Base-by-base conservation (phyloP, 371 early-diverging fungal genomes). In the Basidiobolus meristosporus region DNA sequence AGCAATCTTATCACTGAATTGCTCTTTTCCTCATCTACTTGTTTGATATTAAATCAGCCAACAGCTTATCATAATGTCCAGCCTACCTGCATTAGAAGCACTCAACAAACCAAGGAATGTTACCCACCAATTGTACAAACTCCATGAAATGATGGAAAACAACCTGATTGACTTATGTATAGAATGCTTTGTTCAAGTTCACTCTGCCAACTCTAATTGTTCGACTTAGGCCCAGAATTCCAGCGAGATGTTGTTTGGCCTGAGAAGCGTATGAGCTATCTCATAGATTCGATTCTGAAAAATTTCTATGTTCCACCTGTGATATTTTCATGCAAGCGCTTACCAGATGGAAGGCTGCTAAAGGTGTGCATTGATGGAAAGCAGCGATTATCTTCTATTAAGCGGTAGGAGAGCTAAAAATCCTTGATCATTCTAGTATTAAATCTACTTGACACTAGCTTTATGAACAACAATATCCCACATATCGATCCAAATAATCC, bases 61-160 rank as follows among this genome's bases (percentile, higher is more conserved):
- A n/a, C n/a, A n/a, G n/a, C n/a, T n/a, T n/a, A n/a, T n/a, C n/a
- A n/a, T n/a, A n/a, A 26, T 26, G 26, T 26, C 26, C 5, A 26
- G 9, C 26, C 26, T 26, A 26, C 26, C 26, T 26, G 26, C 26
- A 5, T 3, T 26, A 26, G 45, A 45, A 14, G 40, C 45, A n/a
- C 40, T 45, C 19, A 40, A 32, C 15, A 45, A 45, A 18, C 45
- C 45, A 35, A 45, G 45, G 29, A 45, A 45, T 40, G 40, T 45
- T 29, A 45, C 45, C 14, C 45, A 45, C 32, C 39, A 39, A 35
- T 17, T 45, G 10, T 45, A 45, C 33, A 45, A 45, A n/a, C 21
- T 45, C 15, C 40, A 40, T 30, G 40, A 40, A 34, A 40, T 39
- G 45, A 28, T 45, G 36, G 35, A 45, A 40, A 45, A 40, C 40